Conservation (phyloP, 345 rosid species). For the Mallotus nudiflorus region DNA sequence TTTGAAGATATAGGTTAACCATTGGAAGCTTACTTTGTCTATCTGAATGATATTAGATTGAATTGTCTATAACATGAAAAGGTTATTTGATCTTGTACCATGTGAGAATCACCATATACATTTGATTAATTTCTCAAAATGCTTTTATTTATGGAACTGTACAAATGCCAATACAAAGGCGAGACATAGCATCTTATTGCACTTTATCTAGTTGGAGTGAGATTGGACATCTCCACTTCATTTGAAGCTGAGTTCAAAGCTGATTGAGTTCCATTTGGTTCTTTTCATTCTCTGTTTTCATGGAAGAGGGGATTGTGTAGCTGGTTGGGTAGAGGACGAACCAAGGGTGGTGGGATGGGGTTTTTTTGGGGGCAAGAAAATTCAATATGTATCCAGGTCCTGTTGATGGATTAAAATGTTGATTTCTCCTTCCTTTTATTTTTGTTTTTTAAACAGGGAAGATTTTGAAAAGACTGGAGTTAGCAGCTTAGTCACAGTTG, state of each 20-base stretch:
- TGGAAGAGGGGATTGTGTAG: too few species aligned
- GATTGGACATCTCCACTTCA: background rate
- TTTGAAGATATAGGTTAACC: background rate
- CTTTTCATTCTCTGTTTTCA: too few species aligned
- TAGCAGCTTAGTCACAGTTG: slow-evolving; percentile 67
- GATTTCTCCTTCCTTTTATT: background rate
- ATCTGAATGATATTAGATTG: background rate
- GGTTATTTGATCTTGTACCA: too few species aligned
- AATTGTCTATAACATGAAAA: background rate
- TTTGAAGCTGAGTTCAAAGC: background rate
- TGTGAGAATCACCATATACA: background rate
- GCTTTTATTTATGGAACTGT: background rate
- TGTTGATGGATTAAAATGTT: background rate
- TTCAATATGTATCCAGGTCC: background rate
- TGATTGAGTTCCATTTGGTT: too few species aligned
- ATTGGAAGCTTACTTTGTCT: background rate
- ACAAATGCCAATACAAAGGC: background rate
- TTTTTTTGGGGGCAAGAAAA: background rate
- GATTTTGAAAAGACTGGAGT: slow-evolving; percentile 84
- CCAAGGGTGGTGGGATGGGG: background rate
- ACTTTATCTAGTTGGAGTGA: background rate
- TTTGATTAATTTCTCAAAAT: background rate
- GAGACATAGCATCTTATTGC: background rate
- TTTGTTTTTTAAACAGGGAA: slow-evolving; percentile 47
- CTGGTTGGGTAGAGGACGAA: too few species aligned